Conservation (phyloP, 1,284 basidiomycete species). For the Dichomitus squalens region DNA sequence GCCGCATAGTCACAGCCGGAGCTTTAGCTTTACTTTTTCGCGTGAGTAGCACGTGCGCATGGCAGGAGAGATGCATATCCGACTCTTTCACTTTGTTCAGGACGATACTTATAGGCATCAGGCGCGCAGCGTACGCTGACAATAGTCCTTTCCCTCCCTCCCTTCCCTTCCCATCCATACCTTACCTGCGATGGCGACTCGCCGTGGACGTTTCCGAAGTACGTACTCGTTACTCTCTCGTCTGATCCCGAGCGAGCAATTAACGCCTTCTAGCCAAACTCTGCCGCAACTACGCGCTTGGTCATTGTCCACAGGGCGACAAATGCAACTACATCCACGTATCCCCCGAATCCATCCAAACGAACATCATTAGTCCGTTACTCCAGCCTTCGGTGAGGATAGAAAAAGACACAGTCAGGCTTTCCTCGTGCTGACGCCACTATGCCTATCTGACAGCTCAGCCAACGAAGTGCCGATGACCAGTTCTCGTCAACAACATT, state of each 20-base stretch:
- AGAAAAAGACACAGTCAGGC: slow-evolving; percentile 4
- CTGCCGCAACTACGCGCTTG: slow-evolving; percentile 35
- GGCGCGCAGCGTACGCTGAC: slow-evolving; percentile 22
- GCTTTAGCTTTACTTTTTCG: slow-evolving; percentile 27
- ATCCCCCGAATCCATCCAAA: slow-evolving; percentile 16
- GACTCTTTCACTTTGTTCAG: slow-evolving; percentile 29
- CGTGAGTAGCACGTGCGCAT: slow-evolving; percentile 36
- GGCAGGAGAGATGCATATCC: slow-evolving; percentile 29
- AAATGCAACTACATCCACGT: slow-evolving; percentile 35
- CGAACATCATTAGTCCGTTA: slow-evolving; percentile 3
- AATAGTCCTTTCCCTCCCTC: slow-evolving; percentile 21
- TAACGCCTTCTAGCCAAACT: slow-evolving; percentile 29
- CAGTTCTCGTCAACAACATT: slow-evolving; percentile 5
- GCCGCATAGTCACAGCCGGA: slow-evolving; percentile 18
- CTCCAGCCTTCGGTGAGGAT: slow-evolving; percentile 15
- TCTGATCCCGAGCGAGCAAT: not conserved
- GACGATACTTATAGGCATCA: slow-evolving; percentile 33
- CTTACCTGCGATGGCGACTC: slow-evolving; percentile 18
- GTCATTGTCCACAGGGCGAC: slow-evolving; percentile 35
- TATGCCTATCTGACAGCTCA: slow-evolving; percentile 11
- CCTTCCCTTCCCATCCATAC: slow-evolving; percentile 13
- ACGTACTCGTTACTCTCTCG: slow-evolving; percentile 11
- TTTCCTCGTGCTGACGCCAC: slow-evolving; percentile 9
- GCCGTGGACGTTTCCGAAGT: slow-evolving; percentile 26
- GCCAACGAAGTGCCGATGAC: slow-evolving; percentile 5